Base-by-base conservation (phyloP, 768 basidiomycete genomes). In the Coprinellus micaceus region DNA sequence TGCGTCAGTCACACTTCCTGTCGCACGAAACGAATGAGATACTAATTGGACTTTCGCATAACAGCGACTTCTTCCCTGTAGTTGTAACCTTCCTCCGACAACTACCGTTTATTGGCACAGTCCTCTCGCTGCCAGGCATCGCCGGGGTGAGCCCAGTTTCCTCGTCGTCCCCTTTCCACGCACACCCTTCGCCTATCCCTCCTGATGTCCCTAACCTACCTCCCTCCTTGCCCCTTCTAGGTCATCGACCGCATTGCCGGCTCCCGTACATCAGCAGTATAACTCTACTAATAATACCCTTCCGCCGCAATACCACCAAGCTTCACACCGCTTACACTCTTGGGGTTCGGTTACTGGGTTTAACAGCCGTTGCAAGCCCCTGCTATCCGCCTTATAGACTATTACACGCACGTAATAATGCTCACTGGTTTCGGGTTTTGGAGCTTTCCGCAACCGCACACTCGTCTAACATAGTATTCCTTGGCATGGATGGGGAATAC, bases 41-140 rank as follows among this genome's bases (percentile, higher is more conserved):
- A n/a, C n/a, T n/a, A n/a, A n/a, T n/a, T n/a, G n/a, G n/a, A n/a
- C n/a, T n/a, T n/a, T n/a, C n/a, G n/a, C n/a, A n/a, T n/a, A n/a
- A n/a, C n/a, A n/a, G 96, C 44, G 96, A 98, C 74, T 99, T 99
- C 79, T 98, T 98, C 83, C 97, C 97, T 5, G 97, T 98, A 58
- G 88, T 99, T 54, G 77, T 99, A 49, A 94, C 93, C n/a, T 98
- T 98, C 79, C 74, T 98, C 60, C 82, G 95, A 54, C 96, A 98
- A 74, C 69, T 98, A 45, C 96, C 97, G 4, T 85, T 97, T 61
- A 81, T 99, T 55, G 96, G 97, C 25, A 91, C 85, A 0, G 70
- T 91, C 59, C 72, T 99, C 47, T 88, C 89, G 4, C 67, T 98
- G 60, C 95, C 97, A 1, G 95, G 91, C 67, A 85, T 98, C 64